Base-by-base conservation (phyloP, 495 filamentous ascomycete species). In the Peziza echinospora region DNA sequence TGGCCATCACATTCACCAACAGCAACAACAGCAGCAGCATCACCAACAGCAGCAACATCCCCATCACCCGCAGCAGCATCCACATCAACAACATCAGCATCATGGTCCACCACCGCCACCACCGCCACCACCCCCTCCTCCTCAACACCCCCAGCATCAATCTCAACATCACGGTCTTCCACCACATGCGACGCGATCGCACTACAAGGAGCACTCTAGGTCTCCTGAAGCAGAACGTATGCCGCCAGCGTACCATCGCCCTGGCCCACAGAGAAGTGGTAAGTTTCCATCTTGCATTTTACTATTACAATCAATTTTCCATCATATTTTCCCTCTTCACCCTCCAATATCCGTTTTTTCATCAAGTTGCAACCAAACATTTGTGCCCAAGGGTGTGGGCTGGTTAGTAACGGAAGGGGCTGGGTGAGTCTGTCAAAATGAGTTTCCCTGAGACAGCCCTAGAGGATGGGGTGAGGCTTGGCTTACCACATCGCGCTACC, bases 51-150 rank as follows among this genome's bases (percentile, higher is more conserved):
- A 37, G 0, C 30, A 37, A 3, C 30, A 37, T 3, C 30, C 13
- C 13, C 30, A 37, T 11, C 47, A 41, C 21, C n/a, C 21, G 6
- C 41, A 44, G 28, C 45, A 40, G 40, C 28, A 23, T 47, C 45
- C n/a, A 43, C 41, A 43, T 10, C 41, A 43, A 16, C n/a, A 41
- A 21, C 30, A 17, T 21, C 45, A 39, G 6, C 45, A 21, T 41
- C 45, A 47, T 42, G 55, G 52, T 49, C 52, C 49, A 39, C 57
- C 59, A 21, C 43, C 49, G 2, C 30, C 47, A 26, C 52, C 54
- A 5, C 48, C 47, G 3, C 54, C 41, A 4, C 47, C 41, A 8
- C 50, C 21, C 7, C 50, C 26, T 3, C 26, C 47, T 13, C 46
- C 41, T 11, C 46, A 28, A 2, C 48, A 48, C 0, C 23, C 44